Base-by-base conservation (phyloP, 2,329 filamentous ascomycete species). In the Colletotrichum sp. region DNA sequence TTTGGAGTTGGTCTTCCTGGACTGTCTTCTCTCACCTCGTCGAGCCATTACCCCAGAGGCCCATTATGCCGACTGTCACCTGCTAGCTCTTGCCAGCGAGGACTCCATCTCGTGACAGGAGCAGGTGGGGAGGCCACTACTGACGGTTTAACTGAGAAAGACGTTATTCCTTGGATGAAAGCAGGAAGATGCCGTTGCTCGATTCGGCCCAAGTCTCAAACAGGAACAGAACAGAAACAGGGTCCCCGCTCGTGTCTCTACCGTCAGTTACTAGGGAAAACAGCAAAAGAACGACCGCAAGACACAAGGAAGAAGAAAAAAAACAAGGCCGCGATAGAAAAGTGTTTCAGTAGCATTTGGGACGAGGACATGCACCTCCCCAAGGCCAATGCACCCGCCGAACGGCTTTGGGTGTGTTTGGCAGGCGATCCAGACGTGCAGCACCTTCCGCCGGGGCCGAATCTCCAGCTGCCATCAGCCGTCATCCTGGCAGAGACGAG, bases 321-420 rank as follows among this genome's bases (percentile, higher is more conserved):
- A 32, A 65, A 44, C 44, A 64, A 18, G 59, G 30, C 28, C 39
- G n/a, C 63, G 34, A 66, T 32, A 36, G 13, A 15, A 28, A 21
- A 34, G 55, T 73, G 70, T 74, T 76, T 76, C 70, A 68, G 70
- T 59, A 44, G 59, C 52, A 32, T 24, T 73, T 68, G 73, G 72
- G 73, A 73, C 70, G 68, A 26, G 39, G 28, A 65, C 34, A 52
- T 30, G 68, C 72, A 72, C 62, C 62, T 10, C n/a, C n/a, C 18
- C 28, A 62, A 62, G 59, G 49, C 70, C 44, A 59, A 59, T 24
- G 69, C 49, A 63, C 34, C 21, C 59, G 65, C 28, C 67, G 67
- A 55, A 69, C 62, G 34, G 49, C 26, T 24, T 60, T 49, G 63
- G 55, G n/a, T 63, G 39, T 75, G 70, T 72, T 21, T 72, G 52